Evolutionary conservation across 164 flowering plant genomes (phyloP).

Genomic region (Liquidambar formosana): DNA sequence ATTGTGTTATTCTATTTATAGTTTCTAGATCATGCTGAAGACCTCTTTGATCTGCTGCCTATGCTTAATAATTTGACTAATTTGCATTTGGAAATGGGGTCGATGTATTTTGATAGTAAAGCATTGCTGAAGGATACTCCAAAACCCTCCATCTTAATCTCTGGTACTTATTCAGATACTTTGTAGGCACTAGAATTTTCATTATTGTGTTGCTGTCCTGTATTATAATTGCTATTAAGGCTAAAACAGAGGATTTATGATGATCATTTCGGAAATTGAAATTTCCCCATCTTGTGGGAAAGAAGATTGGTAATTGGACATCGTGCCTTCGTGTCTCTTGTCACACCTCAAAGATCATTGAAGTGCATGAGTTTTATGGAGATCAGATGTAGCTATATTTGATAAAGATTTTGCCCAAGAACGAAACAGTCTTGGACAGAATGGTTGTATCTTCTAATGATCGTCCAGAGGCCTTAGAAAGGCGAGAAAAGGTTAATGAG

Average conservation of each 20-base stretch:
- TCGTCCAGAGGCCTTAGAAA: no score
- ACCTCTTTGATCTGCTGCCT: background rate
- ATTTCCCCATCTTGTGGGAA: background rate
- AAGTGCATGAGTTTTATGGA: background rate
- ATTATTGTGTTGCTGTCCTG: no score
- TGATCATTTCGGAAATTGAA: background rate
- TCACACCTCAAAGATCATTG: background rate
- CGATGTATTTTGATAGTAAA: background rate
- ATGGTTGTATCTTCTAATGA: background rate
- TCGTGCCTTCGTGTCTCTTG: background rate
- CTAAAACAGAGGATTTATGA: background rate
- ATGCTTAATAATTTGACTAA: background rate
- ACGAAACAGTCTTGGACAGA: background rate
- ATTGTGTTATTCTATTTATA: background rate
- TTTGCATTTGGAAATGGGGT: background rate
- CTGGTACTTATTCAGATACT: background rate
- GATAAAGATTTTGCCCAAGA: background rate
- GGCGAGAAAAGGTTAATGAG: no score
- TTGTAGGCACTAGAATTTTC: no score
- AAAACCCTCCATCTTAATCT: background rate
- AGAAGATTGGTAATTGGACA: background rate
- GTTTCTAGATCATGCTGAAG: no score
- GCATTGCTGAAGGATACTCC: background rate
- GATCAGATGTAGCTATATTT: background rate
- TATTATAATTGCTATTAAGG: background rate